Percentiles rank a stretch among this genome's conserved stretches.
Conservation (phyloP, 2,329 filamentous ascomycete species). For the Pseudogymnoascus sp. region DNA sequence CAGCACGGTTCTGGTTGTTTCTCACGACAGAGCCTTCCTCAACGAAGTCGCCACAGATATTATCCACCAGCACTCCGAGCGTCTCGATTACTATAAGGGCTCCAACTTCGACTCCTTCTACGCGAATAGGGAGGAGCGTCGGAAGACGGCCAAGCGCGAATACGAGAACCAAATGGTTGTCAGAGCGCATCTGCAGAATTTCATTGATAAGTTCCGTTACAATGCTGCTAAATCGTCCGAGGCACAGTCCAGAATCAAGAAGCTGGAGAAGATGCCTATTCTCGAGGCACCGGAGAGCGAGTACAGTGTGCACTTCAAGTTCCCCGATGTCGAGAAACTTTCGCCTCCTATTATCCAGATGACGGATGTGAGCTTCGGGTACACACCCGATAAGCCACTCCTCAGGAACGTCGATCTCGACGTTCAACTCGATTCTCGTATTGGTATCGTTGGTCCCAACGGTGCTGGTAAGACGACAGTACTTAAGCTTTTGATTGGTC, state of each 20-base stretch:
- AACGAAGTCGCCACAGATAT: slow-evolving; percentile 99
- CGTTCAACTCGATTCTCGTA: slow-evolving; percentile 94
- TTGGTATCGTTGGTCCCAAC: slow-evolving; percentile 98
- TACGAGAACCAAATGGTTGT: slow-evolving; percentile 98
- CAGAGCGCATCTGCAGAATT: slow-evolving; percentile 87
- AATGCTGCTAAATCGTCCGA: slow-evolving; percentile 98
- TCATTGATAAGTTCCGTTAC: slow-evolving; percentile 99
- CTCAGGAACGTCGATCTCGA: slow-evolving; percentile 86
- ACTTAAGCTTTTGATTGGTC: slow-evolving; percentile 92
- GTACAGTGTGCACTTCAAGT: slow-evolving; percentile 94
- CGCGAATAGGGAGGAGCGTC: slow-evolving; percentile 90
- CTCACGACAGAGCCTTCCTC: slow-evolving; percentile 97
- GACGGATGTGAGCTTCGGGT: slow-evolving; percentile 86
- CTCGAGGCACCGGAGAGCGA: slow-evolving; percentile 85
- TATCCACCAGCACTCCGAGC: slow-evolving; percentile 94
- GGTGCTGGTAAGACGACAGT: slow-evolving; percentile 98
- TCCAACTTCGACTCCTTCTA: slow-evolving; percentile 98
- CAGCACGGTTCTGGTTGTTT: slow-evolving; percentile 91
- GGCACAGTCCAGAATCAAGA: slow-evolving; percentile 98
- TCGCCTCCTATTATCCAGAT: slow-evolving; percentile 98
- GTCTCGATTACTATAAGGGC: slow-evolving; percentile 96
- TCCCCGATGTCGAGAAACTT: slow-evolving; percentile 95
- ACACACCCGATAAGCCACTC: slow-evolving; percentile 69
- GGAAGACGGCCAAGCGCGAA: slow-evolving; percentile 92
- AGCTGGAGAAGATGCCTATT: slow-evolving; percentile 92